Evolutionary conservation across 1,284 basidiomycete genomes (phyloP), one percentile per base, ranked within the genome.

Genomic region (Fereydounia khargensis): DNA sequence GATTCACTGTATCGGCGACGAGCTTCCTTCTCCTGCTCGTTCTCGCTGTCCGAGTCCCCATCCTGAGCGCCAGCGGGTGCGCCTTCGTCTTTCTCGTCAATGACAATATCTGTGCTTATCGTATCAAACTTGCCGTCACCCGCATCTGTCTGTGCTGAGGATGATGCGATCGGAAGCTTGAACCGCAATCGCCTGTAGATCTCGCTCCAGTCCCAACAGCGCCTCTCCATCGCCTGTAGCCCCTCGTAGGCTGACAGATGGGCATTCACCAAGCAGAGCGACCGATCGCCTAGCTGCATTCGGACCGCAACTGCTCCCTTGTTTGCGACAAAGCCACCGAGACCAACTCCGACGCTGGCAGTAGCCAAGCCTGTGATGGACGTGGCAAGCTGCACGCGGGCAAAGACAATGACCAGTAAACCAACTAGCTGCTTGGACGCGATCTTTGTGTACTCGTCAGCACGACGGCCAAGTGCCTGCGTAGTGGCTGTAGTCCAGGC

Each of bases 201-300:
- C 45, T 54, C 64, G 35, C 44, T 61, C 51, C 58, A 56, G 39
- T 57, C 58, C 58, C 58, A 62, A 39, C 58, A 62, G 34, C 58
- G 36, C 18, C 58, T 41, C 33, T 62, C 53, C 58, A 62, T 62
- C 10, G 58, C 58, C 36, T 62, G 42, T 23, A 57, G 14, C 2
- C 58, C 58, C 5, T 62, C 58, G 17, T 47, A 47, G 4, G 95
- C 92, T 10, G 94, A 91, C 28, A 98, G 81, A 77, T 98, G 95
- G 1, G 89, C 88, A 1, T 94, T 96, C 63, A 99, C 79, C 78
- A 98, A 91, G 77, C 95, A 98, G 63, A 98, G 85, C 38, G 83
- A 87, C 9, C 91, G 88, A 71, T 94, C 89, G 61, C 87, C 83
- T 58, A 90, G 87, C 27, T 94, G 86, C 44, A 99, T 79, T 18